Percentiles rank a stretch among this genome's conserved stretches.
These are phyloP conservation scores for Actinomortierella ambigua DNA, from an alignment of 371 early-diverging fungal genomes.

Conservation along the genomic window DNA sequence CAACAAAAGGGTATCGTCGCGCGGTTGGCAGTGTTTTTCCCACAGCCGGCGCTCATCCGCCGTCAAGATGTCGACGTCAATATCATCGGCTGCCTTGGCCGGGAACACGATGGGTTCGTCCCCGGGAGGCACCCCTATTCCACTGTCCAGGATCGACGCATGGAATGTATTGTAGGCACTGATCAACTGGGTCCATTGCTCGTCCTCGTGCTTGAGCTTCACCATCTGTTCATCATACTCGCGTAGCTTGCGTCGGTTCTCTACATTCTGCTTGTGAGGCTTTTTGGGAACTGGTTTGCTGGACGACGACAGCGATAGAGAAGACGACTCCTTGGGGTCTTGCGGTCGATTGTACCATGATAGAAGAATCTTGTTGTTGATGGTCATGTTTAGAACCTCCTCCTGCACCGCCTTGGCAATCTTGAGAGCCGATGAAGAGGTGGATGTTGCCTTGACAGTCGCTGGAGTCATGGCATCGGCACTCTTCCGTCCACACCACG, in stretches of 20 bases:
- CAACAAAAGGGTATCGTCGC: background rate
- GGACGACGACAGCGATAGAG: background rate
- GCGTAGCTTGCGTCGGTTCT: constrained; percentile 47
- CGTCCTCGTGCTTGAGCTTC: constrained; percentile 51
- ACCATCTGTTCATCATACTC: constrained; percentile 44
- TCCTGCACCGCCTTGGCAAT: constrained; percentile 51
- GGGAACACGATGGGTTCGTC: constrained; percentile 17
- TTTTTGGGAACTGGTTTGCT: constrained; percentile 16
- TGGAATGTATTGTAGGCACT: constrained; percentile 43
- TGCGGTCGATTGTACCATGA: constrained; percentile 63
- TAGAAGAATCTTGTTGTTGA: constrained; percentile 48
- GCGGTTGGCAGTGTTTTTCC: constrained; percentile 36
- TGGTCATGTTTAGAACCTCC: constrained; percentile 51
- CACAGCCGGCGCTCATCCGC: constrained; percentile 36
- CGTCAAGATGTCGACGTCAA: constrained; percentile 31
- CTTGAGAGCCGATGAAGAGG: constrained; percentile 22
- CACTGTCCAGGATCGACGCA: constrained; percentile 36
- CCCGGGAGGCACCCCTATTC: constrained; percentile 19
- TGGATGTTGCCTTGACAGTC: constrained; percentile 10
- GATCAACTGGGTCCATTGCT: constrained; percentile 48
- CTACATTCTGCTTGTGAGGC: constrained; percentile 63
- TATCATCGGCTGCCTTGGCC: constrained; percentile 14
- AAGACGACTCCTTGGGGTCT: constrained; percentile 13
- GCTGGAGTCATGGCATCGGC: background rate
- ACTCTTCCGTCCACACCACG: constrained; percentile 61